Evolutionary conservation across 2,329 filamentous ascomycete species (phyloP).

Genomic region (Aspergillus pseudonomiae): DNA sequence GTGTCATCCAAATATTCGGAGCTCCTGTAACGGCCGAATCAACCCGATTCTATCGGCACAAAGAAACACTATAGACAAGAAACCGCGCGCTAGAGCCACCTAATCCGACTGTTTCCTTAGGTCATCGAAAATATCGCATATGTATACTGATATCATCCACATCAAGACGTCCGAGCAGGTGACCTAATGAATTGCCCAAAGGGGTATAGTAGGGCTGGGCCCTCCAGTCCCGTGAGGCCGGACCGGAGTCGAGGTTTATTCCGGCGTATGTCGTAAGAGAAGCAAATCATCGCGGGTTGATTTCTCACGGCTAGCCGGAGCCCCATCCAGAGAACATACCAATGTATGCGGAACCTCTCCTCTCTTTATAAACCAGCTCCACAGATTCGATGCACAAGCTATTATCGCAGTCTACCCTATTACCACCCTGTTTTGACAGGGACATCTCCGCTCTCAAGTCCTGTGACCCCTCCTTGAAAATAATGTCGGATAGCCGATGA

Average conservation of each 20-base stretch:
- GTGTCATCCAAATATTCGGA: not conserved
- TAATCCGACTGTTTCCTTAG: not conserved
- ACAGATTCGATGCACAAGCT: conserved; percentile 31
- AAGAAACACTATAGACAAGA: not conserved
- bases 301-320: conserved; percentile 34
- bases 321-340: conserved; percentile 10
- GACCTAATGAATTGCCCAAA: conserved; percentile 25
- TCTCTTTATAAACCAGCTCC: conserved; percentile 13
- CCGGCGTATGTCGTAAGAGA: conserved; percentile 34
- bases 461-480: conserved; percentile 34
- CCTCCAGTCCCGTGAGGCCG: conserved; percentile 31
- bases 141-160: not conserved
- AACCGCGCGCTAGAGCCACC: not conserved
- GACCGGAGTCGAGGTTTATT: conserved; percentile 26
- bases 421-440: conserved; percentile 26
- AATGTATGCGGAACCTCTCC: conserved; percentile 11
- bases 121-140: not conserved
- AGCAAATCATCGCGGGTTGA: conserved; percentile 38
- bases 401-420: conserved; percentile 15
- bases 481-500: conserved; percentile 52
- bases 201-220: conserved; percentile 36
- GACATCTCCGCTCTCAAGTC: conserved; percentile 20
- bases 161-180: conserved; percentile 3
- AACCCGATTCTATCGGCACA: not conserved
- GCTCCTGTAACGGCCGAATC: not conserved